Percentiles rank a stretch among this genome's conserved stretches.
Conservation (phyloP, 1,284 basidiomycete genomes). For the Ceratobasidium sp. region DNA sequence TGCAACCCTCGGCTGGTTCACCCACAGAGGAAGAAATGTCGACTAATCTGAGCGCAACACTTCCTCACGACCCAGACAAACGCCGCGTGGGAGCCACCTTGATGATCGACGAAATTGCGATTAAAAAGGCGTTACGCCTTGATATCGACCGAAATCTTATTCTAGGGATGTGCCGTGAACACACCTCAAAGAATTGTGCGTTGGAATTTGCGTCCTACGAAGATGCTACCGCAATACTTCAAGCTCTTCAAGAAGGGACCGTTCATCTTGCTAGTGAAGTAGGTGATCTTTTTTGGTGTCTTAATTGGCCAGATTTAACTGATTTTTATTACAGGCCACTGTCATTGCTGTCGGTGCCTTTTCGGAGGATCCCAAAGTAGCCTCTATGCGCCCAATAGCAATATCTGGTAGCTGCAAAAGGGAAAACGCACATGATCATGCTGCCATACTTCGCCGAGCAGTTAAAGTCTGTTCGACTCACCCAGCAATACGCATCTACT, state of each 20-base stretch:
- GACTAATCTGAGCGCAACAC: neutral
- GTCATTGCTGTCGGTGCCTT: slow-evolving; percentile 48
- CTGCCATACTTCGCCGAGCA: slow-evolving; percentile 48
- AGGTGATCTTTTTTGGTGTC: no score
- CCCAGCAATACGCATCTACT: slow-evolving; percentile 45
- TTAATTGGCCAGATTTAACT: no score
- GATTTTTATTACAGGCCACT: no score
- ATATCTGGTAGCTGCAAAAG: slow-evolving; percentile 54
- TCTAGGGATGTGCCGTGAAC: slow-evolving; percentile 53
- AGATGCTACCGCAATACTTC: slow-evolving; percentile 50
- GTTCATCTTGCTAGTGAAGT: slow-evolving; percentile 53
- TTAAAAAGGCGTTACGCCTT: slow-evolving; percentile 49
- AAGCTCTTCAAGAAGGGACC: slow-evolving; percentile 46
- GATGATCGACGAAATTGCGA: slow-evolving; percentile 52
- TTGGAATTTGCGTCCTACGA: slow-evolving; percentile 48
- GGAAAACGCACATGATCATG: slow-evolving; percentile 50
- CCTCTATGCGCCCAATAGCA: slow-evolving; percentile 50
- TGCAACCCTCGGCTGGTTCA: neutral
- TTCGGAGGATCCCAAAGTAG: slow-evolving; percentile 44
- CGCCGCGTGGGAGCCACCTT: neutral
- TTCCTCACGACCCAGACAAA: no score
- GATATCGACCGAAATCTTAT: slow-evolving; percentile 51
- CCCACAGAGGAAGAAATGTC: neutral
- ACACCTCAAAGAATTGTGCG: slow-evolving; percentile 43
- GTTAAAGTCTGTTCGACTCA: slow-evolving; percentile 40